Evolutionary conservation across 208 protist species (phyloP).

Genomic region (Wallacemonas sp.): DNA sequence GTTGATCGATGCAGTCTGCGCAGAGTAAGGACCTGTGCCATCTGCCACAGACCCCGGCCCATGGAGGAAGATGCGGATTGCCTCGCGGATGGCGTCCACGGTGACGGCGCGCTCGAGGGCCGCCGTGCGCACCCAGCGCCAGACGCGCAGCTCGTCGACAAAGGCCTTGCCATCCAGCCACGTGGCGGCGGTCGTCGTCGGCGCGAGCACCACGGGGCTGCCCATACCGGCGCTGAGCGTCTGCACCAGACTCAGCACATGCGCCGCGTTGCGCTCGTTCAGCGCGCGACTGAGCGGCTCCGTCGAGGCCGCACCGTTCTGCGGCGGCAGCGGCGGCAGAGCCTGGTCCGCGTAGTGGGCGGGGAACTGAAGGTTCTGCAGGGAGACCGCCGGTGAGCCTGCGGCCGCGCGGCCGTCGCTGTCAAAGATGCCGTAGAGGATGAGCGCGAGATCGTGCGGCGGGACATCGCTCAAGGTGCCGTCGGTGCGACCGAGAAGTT

Average conservation of each 20-base stretch:
- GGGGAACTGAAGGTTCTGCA: slow-evolving; percentile 56
- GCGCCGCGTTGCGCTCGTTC: slow-evolving; percentile 60
- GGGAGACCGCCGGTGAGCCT: slow-evolving; percentile 22
- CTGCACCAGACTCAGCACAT: slow-evolving; percentile 57
- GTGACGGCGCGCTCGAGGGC: slow-evolving; percentile 36
- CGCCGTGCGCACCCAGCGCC: slow-evolving; percentile 76
- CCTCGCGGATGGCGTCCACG: slow-evolving; percentile 14
- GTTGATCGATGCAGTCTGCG: no score
- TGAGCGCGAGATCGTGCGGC: slow-evolving; percentile 57
- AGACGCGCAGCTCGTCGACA: slow-evolving; percentile 87
- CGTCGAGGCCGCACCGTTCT: neutral
- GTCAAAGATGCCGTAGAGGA: slow-evolving; percentile 69
- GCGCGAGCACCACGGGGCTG: slow-evolving; percentile 21
- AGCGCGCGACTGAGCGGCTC: slow-evolving; percentile 5
- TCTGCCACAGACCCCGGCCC: neutral
- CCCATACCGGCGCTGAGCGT: slow-evolving; percentile 32
- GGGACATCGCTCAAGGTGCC: slow-evolving; percentile 54
- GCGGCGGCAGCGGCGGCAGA: neutral
- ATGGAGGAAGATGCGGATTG: slow-evolving; percentile 32
- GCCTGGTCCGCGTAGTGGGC: neutral
- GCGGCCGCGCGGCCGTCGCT: neutral
- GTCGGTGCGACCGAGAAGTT: slow-evolving; percentile 41
- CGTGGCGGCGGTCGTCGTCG: slow-evolving; percentile 40
- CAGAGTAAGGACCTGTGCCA: no score
- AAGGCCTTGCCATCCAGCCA: slow-evolving; percentile 82